Evolutionary conservation across 108 stramenopile genomes (phyloP).

Genomic region (Conticribra weissflogii): DNA sequence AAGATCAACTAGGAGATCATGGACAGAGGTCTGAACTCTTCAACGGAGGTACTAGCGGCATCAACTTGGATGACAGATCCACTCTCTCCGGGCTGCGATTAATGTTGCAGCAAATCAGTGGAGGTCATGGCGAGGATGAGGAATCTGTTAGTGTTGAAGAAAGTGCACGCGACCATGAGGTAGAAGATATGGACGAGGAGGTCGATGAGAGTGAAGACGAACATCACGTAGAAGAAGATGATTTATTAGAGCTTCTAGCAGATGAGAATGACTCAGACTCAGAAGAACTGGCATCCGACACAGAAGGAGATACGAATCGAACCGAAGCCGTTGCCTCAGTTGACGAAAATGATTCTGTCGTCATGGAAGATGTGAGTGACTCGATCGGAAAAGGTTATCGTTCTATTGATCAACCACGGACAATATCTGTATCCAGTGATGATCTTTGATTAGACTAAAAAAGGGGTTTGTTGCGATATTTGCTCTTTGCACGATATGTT

Average conservation of each 20-base stretch:
- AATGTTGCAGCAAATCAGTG: conserved; percentile 36
- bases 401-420: conserved; percentile 42
- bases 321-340: conserved; percentile 5
- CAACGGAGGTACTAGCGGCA: conserved; percentile 24
- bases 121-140: conserved; percentile 40
- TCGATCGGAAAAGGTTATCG: conserved; percentile 13
- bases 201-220: conserved; percentile 4
- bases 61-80: conserved; percentile 27
- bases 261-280: conserved; percentile 30
- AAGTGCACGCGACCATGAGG: conserved; percentile 6
- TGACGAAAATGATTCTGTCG: conserved; percentile 29
- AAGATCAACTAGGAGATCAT: conserved; percentile 14
- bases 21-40: conserved; percentile 18
- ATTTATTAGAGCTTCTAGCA: conserved; percentile 26
- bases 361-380: conserved; percentile 43
- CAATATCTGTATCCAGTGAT: conserved; percentile 51
- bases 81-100: conserved; percentile 24
- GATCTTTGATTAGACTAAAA: conserved; percentile 26
- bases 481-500: neutral
- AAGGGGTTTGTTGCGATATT: neutral
- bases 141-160: conserved; percentile 30
- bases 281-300: conserved; percentile 20
- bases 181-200: conserved; percentile 45
- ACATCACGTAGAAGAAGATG: conserved; percentile 24
- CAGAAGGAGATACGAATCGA: conserved; percentile 9